phyloP scores from a whole-genome alignment of 495 filamentous ascomycete species.

The Terfezia claveryi region DNA sequence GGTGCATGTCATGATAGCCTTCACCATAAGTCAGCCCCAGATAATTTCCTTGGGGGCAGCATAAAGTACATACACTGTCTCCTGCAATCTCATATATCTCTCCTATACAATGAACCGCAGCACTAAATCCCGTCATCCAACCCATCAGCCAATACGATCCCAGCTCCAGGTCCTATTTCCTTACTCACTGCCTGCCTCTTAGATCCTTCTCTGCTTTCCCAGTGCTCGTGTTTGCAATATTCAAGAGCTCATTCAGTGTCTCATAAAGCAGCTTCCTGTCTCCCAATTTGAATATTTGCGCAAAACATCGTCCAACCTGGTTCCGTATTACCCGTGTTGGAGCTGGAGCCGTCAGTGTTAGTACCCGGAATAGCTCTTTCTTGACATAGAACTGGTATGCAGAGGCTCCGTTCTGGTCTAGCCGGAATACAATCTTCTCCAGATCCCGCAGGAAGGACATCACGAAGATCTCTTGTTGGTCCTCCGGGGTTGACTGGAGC shows the following conservation, averaged over 20 bases:
- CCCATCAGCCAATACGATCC: conserved; percentile 3
- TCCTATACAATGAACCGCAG: conserved; percentile 70
- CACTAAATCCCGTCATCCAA: conserved; percentile 36
- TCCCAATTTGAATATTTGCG: conserved; percentile 63
- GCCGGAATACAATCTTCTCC: conserved; percentile 51
- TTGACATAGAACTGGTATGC: conserved; percentile 75
- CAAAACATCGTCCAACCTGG: conserved; percentile 64
- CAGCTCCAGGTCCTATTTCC: neutral
- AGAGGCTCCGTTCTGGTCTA: conserved; percentile 57
- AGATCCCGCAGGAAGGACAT: conserved; percentile 72
- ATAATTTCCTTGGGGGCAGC: no score
- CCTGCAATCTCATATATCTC: conserved; percentile 75
- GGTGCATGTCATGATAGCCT: conserved; percentile 53
- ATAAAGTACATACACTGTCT: conserved; percentile 39
- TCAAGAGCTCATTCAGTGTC: conserved; percentile 69
- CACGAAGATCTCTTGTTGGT: conserved; percentile 81
- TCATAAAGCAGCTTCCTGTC: conserved; percentile 86
- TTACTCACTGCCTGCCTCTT: conserved; percentile 23
- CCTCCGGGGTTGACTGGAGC: conserved; percentile 70
- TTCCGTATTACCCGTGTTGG: conserved; percentile 79
- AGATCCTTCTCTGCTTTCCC: conserved; percentile 66
- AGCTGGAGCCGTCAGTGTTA: conserved; percentile 63
- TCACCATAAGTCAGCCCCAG: neutral
- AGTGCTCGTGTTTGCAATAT: conserved; percentile 35
- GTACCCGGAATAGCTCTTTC: conserved; percentile 71